Conservation (phyloP, 176 grass and related monocot species). For the Thinopyrum elongatum region DNA sequence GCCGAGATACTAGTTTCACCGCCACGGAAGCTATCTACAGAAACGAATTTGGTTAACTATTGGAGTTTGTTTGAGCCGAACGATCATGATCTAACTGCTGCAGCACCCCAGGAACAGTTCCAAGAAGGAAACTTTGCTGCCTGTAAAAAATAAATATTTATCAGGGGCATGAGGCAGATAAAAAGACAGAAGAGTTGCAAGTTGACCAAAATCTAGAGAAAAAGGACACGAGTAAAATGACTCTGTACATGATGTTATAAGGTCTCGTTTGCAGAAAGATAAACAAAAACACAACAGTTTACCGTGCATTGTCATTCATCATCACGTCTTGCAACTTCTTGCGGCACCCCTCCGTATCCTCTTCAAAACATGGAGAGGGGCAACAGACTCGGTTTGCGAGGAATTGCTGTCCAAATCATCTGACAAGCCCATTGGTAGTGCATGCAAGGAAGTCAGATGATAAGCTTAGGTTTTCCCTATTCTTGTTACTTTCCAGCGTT, state of each 20-base stretch:
- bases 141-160: not conserved
- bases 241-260: not conserved
- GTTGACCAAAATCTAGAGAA: not conserved
- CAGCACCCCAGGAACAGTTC: not conserved
- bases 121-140: not conserved
- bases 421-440: slow-evolving; percentile 21
- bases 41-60: not conserved
- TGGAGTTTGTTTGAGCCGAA: not conserved
- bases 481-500: not conserved
- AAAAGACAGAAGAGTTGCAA: not conserved
- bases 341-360: slow-evolving; percentile 41
- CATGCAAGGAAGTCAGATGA: not conserved
- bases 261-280: not conserved
- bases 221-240: not conserved
- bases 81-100: not conserved
- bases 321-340: slow-evolving; percentile 24
- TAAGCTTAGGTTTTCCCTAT: not conserved
- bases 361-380: slow-evolving; percentile 1
- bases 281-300: not conserved
- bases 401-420: slow-evolving; percentile 27
- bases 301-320: not conserved
- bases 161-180: not conserved
- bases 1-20: not conserved
- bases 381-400: slow-evolving; percentile 27
- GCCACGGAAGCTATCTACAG: not conserved